Percentiles rank a stretch among this genome's conserved stretches.
Evolutionary conservation across 2,329 filamentous ascomycete genomes (phyloP).

Genomic region (Coniochaeta hoffmannii): DNA sequence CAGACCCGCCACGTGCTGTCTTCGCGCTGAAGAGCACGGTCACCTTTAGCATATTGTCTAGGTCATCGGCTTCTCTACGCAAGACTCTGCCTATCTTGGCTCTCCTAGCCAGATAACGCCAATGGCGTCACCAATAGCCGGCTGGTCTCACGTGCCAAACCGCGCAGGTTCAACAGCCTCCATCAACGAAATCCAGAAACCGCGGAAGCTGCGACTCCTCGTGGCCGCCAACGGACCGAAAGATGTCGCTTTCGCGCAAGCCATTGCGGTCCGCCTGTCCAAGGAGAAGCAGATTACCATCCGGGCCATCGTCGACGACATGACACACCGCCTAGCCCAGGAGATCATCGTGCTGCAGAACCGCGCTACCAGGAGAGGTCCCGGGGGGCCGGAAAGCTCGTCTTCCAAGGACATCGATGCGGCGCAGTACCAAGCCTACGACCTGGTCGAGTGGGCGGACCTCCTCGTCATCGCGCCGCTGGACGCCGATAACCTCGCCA

Average conservation of each 20-base stretch:
- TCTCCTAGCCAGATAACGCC: not conserved
- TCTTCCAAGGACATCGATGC: slow-evolving; percentile 39
- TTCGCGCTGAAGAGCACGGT: not conserved
- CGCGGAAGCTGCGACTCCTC: slow-evolving; percentile 48
- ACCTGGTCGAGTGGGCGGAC: slow-evolving; percentile 82
- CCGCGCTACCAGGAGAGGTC: slow-evolving; percentile 27
- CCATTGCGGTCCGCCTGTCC: slow-evolving; percentile 59
- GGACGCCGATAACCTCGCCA: slow-evolving; percentile 75
- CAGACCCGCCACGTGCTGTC: not conserved
- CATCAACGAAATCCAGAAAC: slow-evolving; percentile 29
- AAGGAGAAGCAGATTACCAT: slow-evolving; percentile 56
- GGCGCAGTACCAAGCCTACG: slow-evolving; percentile 46
- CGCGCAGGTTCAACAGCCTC: slow-evolving; percentile 15
- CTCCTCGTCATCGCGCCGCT: slow-evolving; percentile 78
- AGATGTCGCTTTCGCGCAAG: slow-evolving; percentile 58
- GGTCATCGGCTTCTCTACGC: not conserved
- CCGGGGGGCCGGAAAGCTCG: slow-evolving; percentile 18
- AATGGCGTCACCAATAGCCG: not conserved
- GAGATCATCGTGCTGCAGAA: slow-evolving; percentile 56
- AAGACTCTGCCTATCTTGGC: not conserved
- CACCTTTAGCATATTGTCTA: not conserved
- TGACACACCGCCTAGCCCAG: slow-evolving; percentile 54
- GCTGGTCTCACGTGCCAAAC: not conserved
- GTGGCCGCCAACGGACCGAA: slow-evolving; percentile 58
- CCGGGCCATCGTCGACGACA: slow-evolving; percentile 57